Evolutionary conservation across 2,329 filamentous ascomycete species (phyloP).

Genomic region (Alternaria tenuissima): DNA sequence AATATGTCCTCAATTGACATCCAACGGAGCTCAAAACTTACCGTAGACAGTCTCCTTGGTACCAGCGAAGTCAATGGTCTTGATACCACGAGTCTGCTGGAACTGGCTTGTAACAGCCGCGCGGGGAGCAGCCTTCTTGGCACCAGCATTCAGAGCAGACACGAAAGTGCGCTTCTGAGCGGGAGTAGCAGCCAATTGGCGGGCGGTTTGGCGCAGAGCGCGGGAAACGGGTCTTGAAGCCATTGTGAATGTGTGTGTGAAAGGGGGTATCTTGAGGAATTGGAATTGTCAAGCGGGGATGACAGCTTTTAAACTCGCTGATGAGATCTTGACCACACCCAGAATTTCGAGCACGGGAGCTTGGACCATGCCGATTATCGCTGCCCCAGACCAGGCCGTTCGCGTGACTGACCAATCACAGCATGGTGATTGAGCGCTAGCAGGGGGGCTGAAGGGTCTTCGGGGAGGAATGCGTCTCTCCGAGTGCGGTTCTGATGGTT

Average conservation of each 20-base stretch:
- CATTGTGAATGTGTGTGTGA: constrained; percentile 65
- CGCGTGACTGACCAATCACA: constrained; percentile 17
- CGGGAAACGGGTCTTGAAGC: constrained; percentile 76
- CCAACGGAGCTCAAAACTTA: constrained; percentile 55
- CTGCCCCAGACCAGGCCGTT: constrained; percentile 20
- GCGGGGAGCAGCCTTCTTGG: constrained; percentile 55
- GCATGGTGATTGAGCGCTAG: background rate
- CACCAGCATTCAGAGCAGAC: constrained; percentile 60
- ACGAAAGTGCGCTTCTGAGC: constrained; percentile 67
- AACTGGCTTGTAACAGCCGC: constrained; percentile 57
- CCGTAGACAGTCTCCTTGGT: constrained; percentile 94
- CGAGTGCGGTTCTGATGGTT: constrained; percentile 16
- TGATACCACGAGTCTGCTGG: constrained; percentile 84
- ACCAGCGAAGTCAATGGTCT: constrained; percentile 99
- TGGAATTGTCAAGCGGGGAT: constrained; percentile 31
- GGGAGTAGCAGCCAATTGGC: constrained; percentile 62
- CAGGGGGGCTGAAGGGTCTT: constrained; percentile 18
- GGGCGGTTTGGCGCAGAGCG: constrained; percentile 65
- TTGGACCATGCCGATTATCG: constrained; percentile 22
- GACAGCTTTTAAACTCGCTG: constrained; percentile 35
- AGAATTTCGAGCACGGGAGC: constrained; percentile 26
- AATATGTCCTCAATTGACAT: constrained; percentile 1
- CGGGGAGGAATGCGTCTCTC: constrained; percentile 32
- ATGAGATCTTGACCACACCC: constrained; percentile 11
- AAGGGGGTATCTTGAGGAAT: constrained; percentile 45